A percentile compares a stretch with the other conserved stretches of the same genome.
Evolutionary conservation across 2,329 filamentous ascomycete genomes (phyloP).

Genomic region (Chaetomiaceae sp.): DNA sequence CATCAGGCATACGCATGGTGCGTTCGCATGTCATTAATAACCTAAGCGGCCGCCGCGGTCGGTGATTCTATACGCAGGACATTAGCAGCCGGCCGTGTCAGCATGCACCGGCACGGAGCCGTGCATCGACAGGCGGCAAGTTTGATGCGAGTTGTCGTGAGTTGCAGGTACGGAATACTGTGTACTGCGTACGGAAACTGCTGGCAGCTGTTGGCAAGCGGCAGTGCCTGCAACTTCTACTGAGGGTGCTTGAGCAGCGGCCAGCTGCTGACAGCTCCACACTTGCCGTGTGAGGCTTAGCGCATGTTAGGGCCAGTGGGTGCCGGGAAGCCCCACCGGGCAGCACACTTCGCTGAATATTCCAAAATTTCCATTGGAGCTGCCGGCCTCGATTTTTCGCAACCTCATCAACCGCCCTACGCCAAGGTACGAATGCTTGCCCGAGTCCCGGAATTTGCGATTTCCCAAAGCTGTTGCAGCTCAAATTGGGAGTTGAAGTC

Average conservation of each 20-base stretch:
- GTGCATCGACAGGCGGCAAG: no score
- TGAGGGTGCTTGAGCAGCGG: background rate
- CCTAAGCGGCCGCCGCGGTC: no score
- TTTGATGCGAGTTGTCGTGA: no score
- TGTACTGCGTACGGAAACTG: no score
- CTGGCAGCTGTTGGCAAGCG: no score
- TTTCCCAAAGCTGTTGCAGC: background rate
- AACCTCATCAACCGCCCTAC: constrained; percentile 23
- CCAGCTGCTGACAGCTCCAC: constrained; percentile 15
- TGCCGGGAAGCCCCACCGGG: constrained; percentile 20
- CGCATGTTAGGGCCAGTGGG: constrained; percentile 22
- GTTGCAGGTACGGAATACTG: no score
- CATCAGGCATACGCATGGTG: no score
- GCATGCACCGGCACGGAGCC: no score
- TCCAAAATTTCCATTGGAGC: constrained; percentile 27
- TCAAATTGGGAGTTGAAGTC: background rate
- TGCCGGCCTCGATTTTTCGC: constrained; percentile 22
- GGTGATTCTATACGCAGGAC: no score
- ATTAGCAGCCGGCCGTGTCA: no score
- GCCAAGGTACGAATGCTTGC: constrained; percentile 20
- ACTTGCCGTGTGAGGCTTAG: constrained; percentile 14
- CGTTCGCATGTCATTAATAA: no score
- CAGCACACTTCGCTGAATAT: constrained; percentile 24
- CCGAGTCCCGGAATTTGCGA: background rate
- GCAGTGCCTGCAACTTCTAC: no score